Base-by-base conservation (phyloP, 495 filamentous ascomycete species). In the Podospora tetraspora region DNA sequence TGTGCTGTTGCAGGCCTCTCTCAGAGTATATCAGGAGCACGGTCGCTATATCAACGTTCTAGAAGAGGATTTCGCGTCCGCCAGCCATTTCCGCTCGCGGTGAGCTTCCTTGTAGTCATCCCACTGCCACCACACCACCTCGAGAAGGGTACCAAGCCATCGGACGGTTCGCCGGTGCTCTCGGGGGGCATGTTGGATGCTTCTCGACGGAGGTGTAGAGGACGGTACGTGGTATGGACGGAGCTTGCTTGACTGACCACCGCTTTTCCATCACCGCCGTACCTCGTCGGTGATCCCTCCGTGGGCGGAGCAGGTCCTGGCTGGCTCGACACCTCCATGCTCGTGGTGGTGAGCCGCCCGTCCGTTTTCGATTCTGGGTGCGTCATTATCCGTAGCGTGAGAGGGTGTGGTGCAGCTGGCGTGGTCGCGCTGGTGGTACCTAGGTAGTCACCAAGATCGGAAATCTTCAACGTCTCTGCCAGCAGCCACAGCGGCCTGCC, bases 31-130 rank as follows among this genome's bases (percentile, higher is more conserved):
- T 16, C 57, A 52, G 57, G 34, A 66, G 65, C 65, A 61, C 65
- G 58, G 56, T 27, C 21, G 58, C 65, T 66, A 66, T 66, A 66
- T 57, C 21, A 27, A 52, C 34, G 43, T 61, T 24, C 65, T 66
- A 16, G 65, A 66, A 37, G 58, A 34, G 30, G 57, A 21, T 61
- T 66, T 52, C 11, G 9, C 30, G 65, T 52, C 57, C 19, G 63
- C 24, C 61, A 62, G 32, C n/a, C 61, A 62, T 24, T 61, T 66
- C 32, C 65, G 22, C 30, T 61, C 22, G 37, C 65, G 58, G 65
- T 25, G 65, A 66, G 29, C 19, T 2, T 2, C 25, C 25, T 3
- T 25, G 25, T 25, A 25, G 25, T 61, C 25, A 59, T 65, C 63
- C 29, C 43, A 65, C 1, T 65, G 52, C 63, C 63, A 65, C 57